Base-by-base conservation (phyloP, 1,139 yeast species). In the Zhuliangozyma blackwelliae region DNA sequence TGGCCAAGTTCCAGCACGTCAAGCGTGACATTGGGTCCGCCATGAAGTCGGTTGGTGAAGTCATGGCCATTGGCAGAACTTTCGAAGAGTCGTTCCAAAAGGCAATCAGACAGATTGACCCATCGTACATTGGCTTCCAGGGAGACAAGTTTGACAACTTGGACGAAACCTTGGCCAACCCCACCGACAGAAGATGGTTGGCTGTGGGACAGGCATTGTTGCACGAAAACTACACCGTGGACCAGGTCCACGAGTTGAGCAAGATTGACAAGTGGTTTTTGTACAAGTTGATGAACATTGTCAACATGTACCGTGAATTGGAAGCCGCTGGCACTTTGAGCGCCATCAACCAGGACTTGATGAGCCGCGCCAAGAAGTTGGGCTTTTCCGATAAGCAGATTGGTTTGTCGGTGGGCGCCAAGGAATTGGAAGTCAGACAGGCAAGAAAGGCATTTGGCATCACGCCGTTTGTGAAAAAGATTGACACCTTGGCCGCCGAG, bases 1-100 rank as follows among this genome's bases (percentile, higher is more conserved):
- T 92, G 66, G 84, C 87, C 74, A 92, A 92, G 69, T 92, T 37
- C 84, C 95, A 35, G 80, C 90, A 40, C 76, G 43, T 41, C 21
- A 38, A 40, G 31, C 32, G 41, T 28, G 40, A 38, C 16, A 38
- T 41, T 33, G 38, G 39, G 28, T 90, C 97, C 5, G 82, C 96
- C 32, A 92, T 92, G 98, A 92, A 92, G 67, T 89, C 97, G 48
- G 98, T 92, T 44, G 98, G 98, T 72, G 98, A 92, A 66, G 98
- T 92, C 40, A 92, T 92, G 98, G 78, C 95, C 47, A 89, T 92
- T 61, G 98, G 98, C 59, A 79, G 98, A 65, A 92, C 96, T 11
- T 92, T 92, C 51, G 98, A 92, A 65, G 98, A 92, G 63, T 96
- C 98, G 29, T 87, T 92, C 47, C 98, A 92, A 68, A 92, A 92